Conservation (phyloP, 495 filamentous ascomycete species). For the Amphirosellinia nigrospora region DNA sequence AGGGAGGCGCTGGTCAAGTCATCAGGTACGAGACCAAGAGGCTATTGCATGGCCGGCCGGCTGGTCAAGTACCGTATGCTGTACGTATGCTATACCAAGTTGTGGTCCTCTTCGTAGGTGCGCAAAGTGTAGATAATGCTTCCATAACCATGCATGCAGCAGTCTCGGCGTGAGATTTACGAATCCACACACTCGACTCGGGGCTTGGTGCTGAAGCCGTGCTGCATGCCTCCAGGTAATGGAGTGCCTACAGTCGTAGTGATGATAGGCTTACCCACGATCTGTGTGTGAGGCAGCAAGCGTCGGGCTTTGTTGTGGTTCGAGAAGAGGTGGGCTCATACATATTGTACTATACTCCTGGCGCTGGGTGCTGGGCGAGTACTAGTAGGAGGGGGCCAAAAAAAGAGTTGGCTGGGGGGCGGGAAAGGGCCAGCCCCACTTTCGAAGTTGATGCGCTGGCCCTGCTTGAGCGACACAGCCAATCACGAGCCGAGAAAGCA, state of each 20-base stretch:
- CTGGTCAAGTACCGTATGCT: slow-evolving; percentile 3
- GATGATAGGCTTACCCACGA: slow-evolving; percentile 4
- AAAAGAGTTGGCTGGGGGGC: slow-evolving; percentile 39
- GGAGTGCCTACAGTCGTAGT: background rate
- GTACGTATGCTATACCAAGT: slow-evolving; percentile 9
- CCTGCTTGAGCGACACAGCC: slow-evolving; percentile 33
- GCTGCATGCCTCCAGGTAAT: slow-evolving; percentile 15
- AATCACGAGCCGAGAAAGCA: slow-evolving; percentile 28
- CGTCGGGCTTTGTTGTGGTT: slow-evolving; percentile 22
- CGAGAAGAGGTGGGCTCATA: slow-evolving; percentile 14
- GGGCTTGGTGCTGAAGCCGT: slow-evolving; percentile 1
- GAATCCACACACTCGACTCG: slow-evolving; percentile 16
- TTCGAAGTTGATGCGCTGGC: slow-evolving; percentile 41
- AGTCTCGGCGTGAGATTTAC: slow-evolving; percentile 6
- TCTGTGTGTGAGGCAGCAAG: slow-evolving; percentile 14
- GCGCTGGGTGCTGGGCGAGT: background rate
- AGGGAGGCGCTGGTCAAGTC: background rate
- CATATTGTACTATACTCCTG: slow-evolving; percentile 3
- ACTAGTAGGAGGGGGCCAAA: slow-evolving; percentile 21
- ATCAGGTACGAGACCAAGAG: slow-evolving; percentile 6
- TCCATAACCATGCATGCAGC: background rate
- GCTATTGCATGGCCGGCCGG: slow-evolving; percentile 13
- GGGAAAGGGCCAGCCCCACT: slow-evolving; percentile 19
- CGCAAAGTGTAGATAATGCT: slow-evolving; percentile 12
- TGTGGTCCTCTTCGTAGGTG: background rate